Evolutionary conservation across 495 filamentous ascomycete species (phyloP), one percentile per base, ranked within the genome.

Genomic region (Aspergillus carlsbadensis): DNA sequence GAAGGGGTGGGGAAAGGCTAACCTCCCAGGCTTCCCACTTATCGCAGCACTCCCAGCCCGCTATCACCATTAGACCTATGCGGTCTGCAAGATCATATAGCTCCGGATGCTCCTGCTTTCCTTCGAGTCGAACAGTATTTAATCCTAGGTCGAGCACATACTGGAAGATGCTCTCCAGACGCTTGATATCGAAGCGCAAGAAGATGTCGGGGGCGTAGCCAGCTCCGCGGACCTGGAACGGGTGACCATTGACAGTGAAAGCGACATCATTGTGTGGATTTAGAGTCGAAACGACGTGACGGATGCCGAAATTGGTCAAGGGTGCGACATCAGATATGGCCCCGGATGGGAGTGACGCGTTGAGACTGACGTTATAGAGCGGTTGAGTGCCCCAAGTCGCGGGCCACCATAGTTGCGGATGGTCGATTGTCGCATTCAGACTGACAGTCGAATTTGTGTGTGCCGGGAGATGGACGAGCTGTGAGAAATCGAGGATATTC

Each of bases 351-450:
- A 73, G 56, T 3, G 68, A 65, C 3, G 72, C 67, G 10, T 71
- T 72, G 6, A 82, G 48, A 4, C 68, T 50, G 67, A 83, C 43
- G 64, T 65, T 78, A 64, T 93, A 94, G 10, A 93, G 70, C 0
- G 86, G 85, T 58, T 92, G 90, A 48, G 79, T 67, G 24, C 91
- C 91, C 75, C 91, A 91, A 6, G 79, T 70, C n/a, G 81, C 72
- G 13, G 91, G 89, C 72, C 86, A 92, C 91, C 91, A 96, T 18
- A 94, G 75, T 17, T 80, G 67, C 2, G 89, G 85, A 22, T 82
- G 73, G 3, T 70, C 48, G 0, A 84, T 70, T 14, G 78, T 31
- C 3, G 78, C 59, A 5, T 66, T 66, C 1, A 75, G 61, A 1
- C 65, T 61, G 0, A 81, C 57, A 4, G 70, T 73, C 3, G 73